A percentile compares a stretch with the other conserved stretches of the same genome.
phyloP scores from a whole-genome alignment of 371 early-diverging fungal genomes.

The Cokeromyces recurvatus region DNA sequence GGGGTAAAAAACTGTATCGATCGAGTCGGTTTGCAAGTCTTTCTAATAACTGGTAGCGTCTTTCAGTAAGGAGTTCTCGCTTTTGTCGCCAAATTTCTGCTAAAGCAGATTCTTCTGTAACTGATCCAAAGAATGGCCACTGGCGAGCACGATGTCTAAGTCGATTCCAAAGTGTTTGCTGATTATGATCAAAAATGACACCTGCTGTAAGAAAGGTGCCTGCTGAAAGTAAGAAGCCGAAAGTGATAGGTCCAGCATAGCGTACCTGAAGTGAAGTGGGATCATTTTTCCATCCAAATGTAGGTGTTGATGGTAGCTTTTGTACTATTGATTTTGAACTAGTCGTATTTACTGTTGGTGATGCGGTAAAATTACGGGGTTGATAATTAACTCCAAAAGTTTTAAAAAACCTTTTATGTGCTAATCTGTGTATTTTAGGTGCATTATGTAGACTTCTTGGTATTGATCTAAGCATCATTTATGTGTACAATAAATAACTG shows the following conservation, averaged over 20 bases:
- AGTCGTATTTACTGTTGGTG: too few species aligned
- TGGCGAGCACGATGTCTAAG: conserved; percentile 8
- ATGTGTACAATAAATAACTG: too few species aligned
- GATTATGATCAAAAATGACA: conserved; percentile 17
- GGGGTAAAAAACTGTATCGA: conserved; percentile 22
- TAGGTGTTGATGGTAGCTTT: background rate
- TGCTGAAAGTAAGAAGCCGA: conserved; percentile 8
- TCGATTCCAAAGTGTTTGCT: conserved; percentile 21
- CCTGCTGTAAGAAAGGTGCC: conserved; percentile 20
- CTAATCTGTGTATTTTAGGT: too few species aligned
- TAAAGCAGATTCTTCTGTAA: conserved; percentile 5
- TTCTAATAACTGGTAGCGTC: conserved; percentile 10
- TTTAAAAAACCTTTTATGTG: too few species aligned
- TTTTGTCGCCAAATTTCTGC: conserved; percentile 14
- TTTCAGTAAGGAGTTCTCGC: conserved; percentile 5
- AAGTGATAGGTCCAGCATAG: conserved; percentile 17
- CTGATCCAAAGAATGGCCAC: conserved; percentile 14
- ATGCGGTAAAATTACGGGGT: background rate
- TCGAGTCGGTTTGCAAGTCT: conserved; percentile 1
- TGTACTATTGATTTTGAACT: too few species aligned
- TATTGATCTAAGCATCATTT: too few species aligned
- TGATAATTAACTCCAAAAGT: too few species aligned
- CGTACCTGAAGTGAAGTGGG: conserved; percentile 11
- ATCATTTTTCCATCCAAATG: background rate
- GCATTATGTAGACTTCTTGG: too few species aligned